Percentiles rank a stretch among this genome's conserved stretches.
phyloP scores from a whole-genome alignment of 345 rosid species.

The Cardamine resedifolia region DNA sequence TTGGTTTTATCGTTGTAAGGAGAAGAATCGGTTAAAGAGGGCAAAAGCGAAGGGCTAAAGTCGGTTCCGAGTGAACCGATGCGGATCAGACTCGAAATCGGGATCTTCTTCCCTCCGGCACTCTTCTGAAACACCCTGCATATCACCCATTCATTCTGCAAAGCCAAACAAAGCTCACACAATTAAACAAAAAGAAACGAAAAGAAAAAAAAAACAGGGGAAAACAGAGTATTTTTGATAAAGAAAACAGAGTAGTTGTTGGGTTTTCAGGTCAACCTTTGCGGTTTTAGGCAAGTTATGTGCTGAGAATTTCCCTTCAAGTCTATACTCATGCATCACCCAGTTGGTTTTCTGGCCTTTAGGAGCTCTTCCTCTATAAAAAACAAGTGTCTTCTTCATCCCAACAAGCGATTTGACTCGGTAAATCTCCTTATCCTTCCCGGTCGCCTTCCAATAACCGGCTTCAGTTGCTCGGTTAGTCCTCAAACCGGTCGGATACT shows the following conservation, averaged over 20 bases:
- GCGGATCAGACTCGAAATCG: conserved; percentile 55
- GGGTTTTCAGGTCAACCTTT: conserved; percentile 44
- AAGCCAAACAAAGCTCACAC: background rate
- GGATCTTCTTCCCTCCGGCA: conserved; percentile 68
- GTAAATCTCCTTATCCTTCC: conserved; percentile 86
- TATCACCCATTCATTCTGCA: conserved; percentile 93
- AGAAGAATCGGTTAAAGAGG: conserved; percentile 72
- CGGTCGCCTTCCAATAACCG: conserved; percentile 98
- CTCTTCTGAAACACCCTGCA: conserved; percentile 86
- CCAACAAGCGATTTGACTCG: conserved; percentile 76
- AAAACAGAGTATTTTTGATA: background rate
- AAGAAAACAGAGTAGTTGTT: conserved; percentile 9
- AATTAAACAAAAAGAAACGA: background rate
- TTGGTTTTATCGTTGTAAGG: conserved; percentile 43
- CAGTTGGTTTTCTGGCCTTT: conserved; percentile 82
- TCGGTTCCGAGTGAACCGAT: conserved; percentile 49
- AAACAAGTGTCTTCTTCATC: conserved; percentile 94
- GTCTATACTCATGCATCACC: conserved; percentile 91
- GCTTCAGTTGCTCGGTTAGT: conserved; percentile 90
- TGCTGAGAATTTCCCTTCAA: conserved; percentile 71
- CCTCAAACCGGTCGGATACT: conserved; percentile 86
- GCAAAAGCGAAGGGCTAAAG: conserved; percentile 49
- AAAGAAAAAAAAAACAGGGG: background rate
- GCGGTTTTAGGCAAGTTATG: conserved; percentile 80
- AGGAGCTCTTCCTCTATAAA: conserved; percentile 91